Conservation (phyloP, 805 yeast species). For the Lachancea dasiensis region DNA sequence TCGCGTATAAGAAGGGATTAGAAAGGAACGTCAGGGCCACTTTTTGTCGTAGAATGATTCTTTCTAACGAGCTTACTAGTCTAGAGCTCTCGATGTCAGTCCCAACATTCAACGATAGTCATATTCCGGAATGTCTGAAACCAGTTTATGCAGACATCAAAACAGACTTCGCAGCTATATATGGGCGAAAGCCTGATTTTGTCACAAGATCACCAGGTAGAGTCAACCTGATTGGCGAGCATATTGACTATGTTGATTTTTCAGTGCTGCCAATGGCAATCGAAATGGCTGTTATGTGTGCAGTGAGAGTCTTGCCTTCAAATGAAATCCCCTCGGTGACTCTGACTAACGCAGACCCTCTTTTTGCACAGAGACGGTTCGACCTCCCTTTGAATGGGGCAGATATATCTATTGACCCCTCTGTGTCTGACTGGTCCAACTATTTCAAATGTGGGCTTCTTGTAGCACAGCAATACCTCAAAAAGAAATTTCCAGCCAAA, state of each 20-base stretch:
- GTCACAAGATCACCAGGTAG: slow-evolving; percentile 67
- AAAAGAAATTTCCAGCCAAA: slow-evolving; percentile 29
- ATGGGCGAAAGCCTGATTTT: slow-evolving; percentile 37
- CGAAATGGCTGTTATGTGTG: slow-evolving; percentile 55
- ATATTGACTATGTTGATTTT: slow-evolving; percentile 62
- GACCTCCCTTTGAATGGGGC: slow-evolving; percentile 39
- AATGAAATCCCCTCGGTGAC: slow-evolving; percentile 24
- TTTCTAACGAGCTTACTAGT: slow-evolving; percentile 4
- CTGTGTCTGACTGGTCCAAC: slow-evolving; percentile 54
- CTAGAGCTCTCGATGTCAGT: slow-evolving; percentile 6
- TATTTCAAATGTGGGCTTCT: slow-evolving; percentile 61
- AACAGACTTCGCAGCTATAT: slow-evolving; percentile 17
- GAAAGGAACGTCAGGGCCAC: too few species aligned
- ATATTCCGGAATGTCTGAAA: not conserved
- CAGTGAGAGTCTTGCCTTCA: slow-evolving; percentile 34
- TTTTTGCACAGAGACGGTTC: slow-evolving; percentile 34
- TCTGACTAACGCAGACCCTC: slow-evolving; percentile 33
- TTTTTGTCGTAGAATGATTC: slow-evolving; percentile 1
- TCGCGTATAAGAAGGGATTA: too few species aligned
- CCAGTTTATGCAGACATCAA: not conserved
- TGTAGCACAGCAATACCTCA: slow-evolving; percentile 49
- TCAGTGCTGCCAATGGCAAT: slow-evolving; percentile 72
- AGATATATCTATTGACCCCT: slow-evolving; percentile 42
- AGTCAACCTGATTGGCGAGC: slow-evolving; percentile 71
- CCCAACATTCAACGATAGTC: not conserved